Base-by-base conservation (phyloP, 805 yeast genomes). In the Candida sanyiensis region DNA sequence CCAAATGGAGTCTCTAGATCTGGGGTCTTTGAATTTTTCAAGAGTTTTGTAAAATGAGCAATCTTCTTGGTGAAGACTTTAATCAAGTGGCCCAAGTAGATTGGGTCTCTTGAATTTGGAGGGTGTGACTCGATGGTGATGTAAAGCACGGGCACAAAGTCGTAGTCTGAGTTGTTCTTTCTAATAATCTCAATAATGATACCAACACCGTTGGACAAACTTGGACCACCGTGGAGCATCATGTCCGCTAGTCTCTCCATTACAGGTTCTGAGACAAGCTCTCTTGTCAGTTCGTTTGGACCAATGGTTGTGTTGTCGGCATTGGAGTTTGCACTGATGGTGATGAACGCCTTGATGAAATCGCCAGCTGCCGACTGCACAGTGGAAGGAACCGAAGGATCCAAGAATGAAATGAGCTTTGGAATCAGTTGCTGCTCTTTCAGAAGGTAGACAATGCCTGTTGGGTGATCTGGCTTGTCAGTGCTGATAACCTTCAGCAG, bases 131-230 rank as follows among this genome's bases (percentile, higher is more conserved):
- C 94, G 45, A 84, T 60, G 1, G 95, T 79, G 30, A 85, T 80
- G 59, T 79, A 81, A 50, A 84, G 65, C 17, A 94, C 94, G 42
- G 95, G 94, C 34, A 85, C 83, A 34, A 77, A 71, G 62, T 93
- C 98, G 61, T 93, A 93, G 59, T 93, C 98, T 0, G 96, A 86
- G 56, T 93, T 93, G 58, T 93, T 93, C 58, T 93, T 93, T 54
- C 98, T 75, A 42, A 93, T 93, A 29, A 93, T 75, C 62, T 93
- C 98, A 50, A 93, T 90, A 24, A 93, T 77, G 19, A 93, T 87
- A 6, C 97, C 94, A 23, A 93, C 98, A 53, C 96, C 95, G 51
- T 89, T 90, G 26, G 93, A 83, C 47, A 93, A 70, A 2, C 96
- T 95, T 24, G 89, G 80, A 33, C 95, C 95, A 39, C 87, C 86